A percentile compares a stretch with the other conserved stretches of the same genome.
phyloP scores from a whole-genome alignment of 2,329 filamentous ascomycete species.

The Pochonia chlamydosporia region DNA sequence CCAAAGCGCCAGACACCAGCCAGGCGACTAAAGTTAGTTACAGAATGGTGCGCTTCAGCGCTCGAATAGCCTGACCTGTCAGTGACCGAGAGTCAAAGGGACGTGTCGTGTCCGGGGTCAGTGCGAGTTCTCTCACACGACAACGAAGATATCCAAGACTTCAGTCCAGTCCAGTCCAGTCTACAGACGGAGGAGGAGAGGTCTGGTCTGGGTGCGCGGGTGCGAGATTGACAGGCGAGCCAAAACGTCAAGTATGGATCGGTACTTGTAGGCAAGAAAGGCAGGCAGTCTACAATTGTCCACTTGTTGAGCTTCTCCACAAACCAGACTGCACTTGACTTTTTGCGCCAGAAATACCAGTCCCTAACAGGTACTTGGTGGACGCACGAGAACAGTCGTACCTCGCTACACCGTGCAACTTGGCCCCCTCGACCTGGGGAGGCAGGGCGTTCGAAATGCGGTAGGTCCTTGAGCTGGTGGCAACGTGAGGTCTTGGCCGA shows the following conservation, averaged over 20 bases:
- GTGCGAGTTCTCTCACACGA: background rate
- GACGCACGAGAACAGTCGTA: slow-evolving; percentile 10
- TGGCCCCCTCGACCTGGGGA: background rate
- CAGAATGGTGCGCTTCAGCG: background rate
- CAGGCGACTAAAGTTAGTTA: background rate
- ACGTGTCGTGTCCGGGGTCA: no score
- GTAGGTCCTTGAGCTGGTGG: background rate
- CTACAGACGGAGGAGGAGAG: background rate
- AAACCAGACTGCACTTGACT: no score
- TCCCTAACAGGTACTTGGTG: slow-evolving; percentile 6
- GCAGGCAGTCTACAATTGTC: background rate
- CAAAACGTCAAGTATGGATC: slow-evolving; percentile 1
- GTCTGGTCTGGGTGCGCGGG: no score
- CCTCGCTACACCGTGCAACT: slow-evolving; percentile 11
- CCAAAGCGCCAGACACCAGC: slow-evolving; percentile 5
- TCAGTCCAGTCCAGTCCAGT: no score
- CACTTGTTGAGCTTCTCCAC: slow-evolving; percentile 4
- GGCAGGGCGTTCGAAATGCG: no score
- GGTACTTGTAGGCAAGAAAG: background rate
- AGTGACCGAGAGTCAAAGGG: background rate
- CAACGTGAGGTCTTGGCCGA: background rate
- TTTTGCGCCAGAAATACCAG: background rate
- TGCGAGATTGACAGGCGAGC: background rate
- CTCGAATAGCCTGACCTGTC: background rate
- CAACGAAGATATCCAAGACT: background rate